A percentile compares a stretch with the other conserved stretches of the same genome.
phyloP scores from a whole-genome alignment of 768 basidiomycete genomes.

The Tricholoma sp. region DNA sequence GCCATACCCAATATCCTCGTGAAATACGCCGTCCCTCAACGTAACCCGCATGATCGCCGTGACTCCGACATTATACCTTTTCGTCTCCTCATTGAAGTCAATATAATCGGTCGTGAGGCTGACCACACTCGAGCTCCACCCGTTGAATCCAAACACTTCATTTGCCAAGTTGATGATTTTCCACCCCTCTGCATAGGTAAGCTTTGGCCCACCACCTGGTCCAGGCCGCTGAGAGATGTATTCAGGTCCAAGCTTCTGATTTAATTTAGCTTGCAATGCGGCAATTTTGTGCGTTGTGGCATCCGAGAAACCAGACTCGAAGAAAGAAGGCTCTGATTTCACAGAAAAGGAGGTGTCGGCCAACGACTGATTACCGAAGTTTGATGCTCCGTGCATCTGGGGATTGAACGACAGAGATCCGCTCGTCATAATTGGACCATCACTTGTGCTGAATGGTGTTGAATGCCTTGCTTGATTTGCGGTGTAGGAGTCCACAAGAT shows the following conservation, averaged over 20 bases:
- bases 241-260: slow-evolving; percentile 91
- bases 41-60: slow-evolving; percentile 87
- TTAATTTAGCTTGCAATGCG: slow-evolving; percentile 72
- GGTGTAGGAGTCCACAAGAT: slow-evolving; percentile 47
- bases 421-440: slow-evolving; percentile 35
- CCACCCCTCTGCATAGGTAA: slow-evolving; percentile 97
- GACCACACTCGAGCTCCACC: slow-evolving; percentile 83
- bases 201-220: slow-evolving; percentile 78
- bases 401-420: slow-evolving; percentile 62
- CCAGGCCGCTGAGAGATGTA: slow-evolving; percentile 87
- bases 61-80: slow-evolving; percentile 66
- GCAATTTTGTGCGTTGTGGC: slow-evolving; percentile 66
- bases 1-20: slow-evolving; percentile 95
- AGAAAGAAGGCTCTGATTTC: slow-evolving; percentile 26
- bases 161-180: slow-evolving; percentile 97
- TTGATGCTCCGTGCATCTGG: slow-evolving; percentile 48
- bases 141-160: slow-evolving; percentile 97
- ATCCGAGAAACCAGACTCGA: slow-evolving; percentile 41
- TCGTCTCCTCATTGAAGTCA: slow-evolving; percentile 68
- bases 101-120: slow-evolving; percentile 73
- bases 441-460: slow-evolving; percentile 13
- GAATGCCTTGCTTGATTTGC: slow-evolving; percentile 19
- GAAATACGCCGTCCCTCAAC: slow-evolving; percentile 79
- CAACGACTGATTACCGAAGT: slow-evolving; percentile 13
- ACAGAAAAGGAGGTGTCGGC: slow-evolving; percentile 23